Evolutionary conservation across 345 rosid species (phyloP).

Genomic region (Theobroma cacao): DNA sequence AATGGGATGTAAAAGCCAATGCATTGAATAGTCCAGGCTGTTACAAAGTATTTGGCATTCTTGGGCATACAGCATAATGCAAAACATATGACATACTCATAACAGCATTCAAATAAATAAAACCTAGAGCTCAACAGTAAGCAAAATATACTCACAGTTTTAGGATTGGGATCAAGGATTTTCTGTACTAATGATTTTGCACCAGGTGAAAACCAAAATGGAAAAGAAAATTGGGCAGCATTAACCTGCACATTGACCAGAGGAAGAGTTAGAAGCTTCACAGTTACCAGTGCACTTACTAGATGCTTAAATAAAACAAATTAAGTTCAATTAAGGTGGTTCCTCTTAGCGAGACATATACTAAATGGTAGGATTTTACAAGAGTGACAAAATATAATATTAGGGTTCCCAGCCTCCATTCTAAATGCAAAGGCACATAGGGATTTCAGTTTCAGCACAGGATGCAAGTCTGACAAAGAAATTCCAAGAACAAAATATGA

Average conservation of each 20-base stretch:
- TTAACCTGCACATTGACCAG: constrained; percentile 46
- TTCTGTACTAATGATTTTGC: constrained; percentile 63
- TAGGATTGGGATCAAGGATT: constrained; percentile 76
- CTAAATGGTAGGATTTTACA: neutral
- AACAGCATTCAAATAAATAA: neutral
- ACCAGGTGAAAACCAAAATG: constrained; percentile 78
- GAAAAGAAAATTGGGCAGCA: constrained; percentile 77
- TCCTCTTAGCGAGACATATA: neutral
- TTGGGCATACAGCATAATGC: neutral
- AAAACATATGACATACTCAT: neutral
- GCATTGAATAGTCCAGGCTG: neutral
- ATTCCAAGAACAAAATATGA: neutral
- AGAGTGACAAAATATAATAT: neutral
- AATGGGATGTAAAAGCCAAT: constrained; percentile 1
- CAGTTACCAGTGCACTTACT: neutral
- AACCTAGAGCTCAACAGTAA: neutral
- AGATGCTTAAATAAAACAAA: constrained; percentile 10
- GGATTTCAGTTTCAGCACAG: neutral
- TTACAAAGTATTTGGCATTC: neutral
- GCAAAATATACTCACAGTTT: constrained; percentile 62
- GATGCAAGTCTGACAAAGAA: neutral
- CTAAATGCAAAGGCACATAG: neutral
- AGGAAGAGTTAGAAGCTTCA: constrained; percentile 17
- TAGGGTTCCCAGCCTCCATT: constrained; percentile 2
- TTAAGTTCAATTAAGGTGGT: constrained; percentile 1